phyloP scores from a whole-genome alignment of 2,329 filamentous ascomycete species.

The Coniella vitis region DNA sequence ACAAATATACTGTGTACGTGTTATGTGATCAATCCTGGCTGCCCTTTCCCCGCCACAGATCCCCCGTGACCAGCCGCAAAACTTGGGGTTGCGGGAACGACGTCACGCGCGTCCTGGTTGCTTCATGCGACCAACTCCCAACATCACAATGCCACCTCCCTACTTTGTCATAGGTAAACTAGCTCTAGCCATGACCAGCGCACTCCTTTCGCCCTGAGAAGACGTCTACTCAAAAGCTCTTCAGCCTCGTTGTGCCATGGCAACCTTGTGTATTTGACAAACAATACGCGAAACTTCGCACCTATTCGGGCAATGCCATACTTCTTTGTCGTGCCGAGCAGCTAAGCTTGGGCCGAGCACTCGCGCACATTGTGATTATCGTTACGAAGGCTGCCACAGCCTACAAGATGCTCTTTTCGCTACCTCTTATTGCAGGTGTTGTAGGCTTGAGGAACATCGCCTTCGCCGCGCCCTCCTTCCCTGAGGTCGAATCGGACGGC shows the following conservation, averaged over 20 bases:
- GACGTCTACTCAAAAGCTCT: not conserved
- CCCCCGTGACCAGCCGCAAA: not conserved
- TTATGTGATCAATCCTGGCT: not conserved
- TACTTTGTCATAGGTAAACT: not conserved
- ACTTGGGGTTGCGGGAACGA: conserved; percentile 3
- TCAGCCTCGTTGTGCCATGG: not conserved
- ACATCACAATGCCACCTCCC: not conserved
- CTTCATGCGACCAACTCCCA: not conserved
- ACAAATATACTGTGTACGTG: too few species aligned
- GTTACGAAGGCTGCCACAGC: not conserved
- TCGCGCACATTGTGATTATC: not conserved
- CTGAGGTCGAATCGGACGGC: not conserved
- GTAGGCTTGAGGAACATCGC: not conserved
- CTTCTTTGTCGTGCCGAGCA: conserved; percentile 3
- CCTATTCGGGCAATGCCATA: conserved; percentile 7
- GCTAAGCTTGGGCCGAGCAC: conserved; percentile 7
- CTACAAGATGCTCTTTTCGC: conserved; percentile 8
- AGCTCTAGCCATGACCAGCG: not conserved
- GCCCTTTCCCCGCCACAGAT: not conserved
- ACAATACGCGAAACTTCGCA: not conserved
- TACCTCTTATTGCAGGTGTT: not conserved
- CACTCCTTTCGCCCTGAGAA: not conserved
- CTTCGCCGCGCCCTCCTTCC: conserved; percentile 2
- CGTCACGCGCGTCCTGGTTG: conserved; percentile 11
- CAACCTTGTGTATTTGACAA: not conserved